These are phyloP conservation scores for Lotmaria passim DNA, from an alignment of 208 protist genomes.

Conservation along the genomic window DNA sequence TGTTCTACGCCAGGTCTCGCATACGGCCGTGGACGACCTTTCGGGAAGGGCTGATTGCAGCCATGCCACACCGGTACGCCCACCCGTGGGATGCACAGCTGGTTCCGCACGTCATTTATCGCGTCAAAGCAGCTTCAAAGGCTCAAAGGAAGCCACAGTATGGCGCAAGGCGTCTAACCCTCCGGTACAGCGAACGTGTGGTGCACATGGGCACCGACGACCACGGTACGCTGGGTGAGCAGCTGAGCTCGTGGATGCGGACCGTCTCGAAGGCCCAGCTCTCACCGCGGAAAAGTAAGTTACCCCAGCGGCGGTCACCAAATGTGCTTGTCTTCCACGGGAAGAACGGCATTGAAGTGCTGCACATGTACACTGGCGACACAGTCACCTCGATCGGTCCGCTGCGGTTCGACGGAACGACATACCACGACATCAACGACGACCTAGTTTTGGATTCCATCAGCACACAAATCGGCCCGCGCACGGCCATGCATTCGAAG, in stretches of 20 bases:
- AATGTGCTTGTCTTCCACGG: conserved; percentile 91
- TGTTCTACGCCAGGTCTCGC: conserved; percentile 22
- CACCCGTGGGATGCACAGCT: conserved; percentile 86
- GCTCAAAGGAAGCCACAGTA: conserved; percentile 26
- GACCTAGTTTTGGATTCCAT: conserved; percentile 82
- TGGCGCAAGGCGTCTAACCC: conserved; percentile 37
- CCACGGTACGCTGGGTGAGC: conserved; percentile 71
- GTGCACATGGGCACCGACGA: conserved; percentile 75
- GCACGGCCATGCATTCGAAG: conserved; percentile 37
- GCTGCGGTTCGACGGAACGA: conserved; percentile 55
- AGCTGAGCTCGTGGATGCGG: conserved; percentile 26
- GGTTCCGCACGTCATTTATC: conserved; percentile 72
- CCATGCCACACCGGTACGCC: conserved; percentile 82
- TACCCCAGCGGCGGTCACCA: conserved; percentile 18
- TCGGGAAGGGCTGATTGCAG: conserved; percentile 74
- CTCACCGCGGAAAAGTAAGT: conserved; percentile 8
- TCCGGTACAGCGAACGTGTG: conserved; percentile 68
- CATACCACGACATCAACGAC: conserved; percentile 91
- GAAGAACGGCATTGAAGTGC: conserved; percentile 74
- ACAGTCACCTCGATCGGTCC: conserved; percentile 70
- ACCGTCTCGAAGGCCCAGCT: conserved; percentile 1
- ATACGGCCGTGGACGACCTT: conserved; percentile 83
- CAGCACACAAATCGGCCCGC: conserved; percentile 61
- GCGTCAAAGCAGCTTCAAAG: conserved; percentile 44
- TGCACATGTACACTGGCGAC: conserved; percentile 90